These are phyloP conservation scores for Russula olivacea DNA, from an alignment of 768 basidiomycete species.

Conservation along the genomic window DNA sequence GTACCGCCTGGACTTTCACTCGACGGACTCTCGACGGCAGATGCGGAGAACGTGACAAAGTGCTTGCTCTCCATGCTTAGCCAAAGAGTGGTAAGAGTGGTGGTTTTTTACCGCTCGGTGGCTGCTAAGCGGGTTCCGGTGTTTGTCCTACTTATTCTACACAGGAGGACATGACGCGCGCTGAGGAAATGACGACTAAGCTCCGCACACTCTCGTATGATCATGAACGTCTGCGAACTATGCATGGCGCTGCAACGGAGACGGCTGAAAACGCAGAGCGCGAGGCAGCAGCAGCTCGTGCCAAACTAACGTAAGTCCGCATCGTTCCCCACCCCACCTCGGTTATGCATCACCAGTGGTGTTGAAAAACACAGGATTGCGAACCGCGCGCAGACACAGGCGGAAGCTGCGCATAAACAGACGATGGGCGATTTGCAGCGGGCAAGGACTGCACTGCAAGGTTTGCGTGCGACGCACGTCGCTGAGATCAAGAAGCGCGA, in stretches of 20 bases:
- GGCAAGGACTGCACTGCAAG: constrained; percentile 61
- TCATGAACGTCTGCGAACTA: constrained; percentile 62
- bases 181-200: constrained; percentile 70
- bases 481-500: constrained; percentile 77
- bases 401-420: constrained; percentile 65
- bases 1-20: constrained; percentile 58
- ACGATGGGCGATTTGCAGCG: constrained; percentile 66
- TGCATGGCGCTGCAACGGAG: constrained; percentile 56
- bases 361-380: constrained; percentile 36
- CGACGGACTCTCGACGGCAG: constrained; percentile 52
- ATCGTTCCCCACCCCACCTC: not conserved
- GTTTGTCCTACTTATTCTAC: too few species aligned
- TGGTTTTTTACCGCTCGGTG: too few species aligned
- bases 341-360: not conserved
- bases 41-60: constrained; percentile 57
- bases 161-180: constrained; percentile 70
- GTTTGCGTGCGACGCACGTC: constrained; percentile 59
- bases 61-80: constrained; percentile 72
- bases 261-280: constrained; percentile 66
- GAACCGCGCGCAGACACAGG: constrained; percentile 47
- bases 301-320: constrained; percentile 57
- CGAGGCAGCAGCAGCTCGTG: constrained; percentile 69
- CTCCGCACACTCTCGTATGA: constrained; percentile 75
- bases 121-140: not conserved
- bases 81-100: constrained; percentile 62